Percentiles rank a stretch among this genome's conserved stretches.
Conservation (phyloP, 352 stramenopile species). For the Ochromonadaceae sp. region DNA sequence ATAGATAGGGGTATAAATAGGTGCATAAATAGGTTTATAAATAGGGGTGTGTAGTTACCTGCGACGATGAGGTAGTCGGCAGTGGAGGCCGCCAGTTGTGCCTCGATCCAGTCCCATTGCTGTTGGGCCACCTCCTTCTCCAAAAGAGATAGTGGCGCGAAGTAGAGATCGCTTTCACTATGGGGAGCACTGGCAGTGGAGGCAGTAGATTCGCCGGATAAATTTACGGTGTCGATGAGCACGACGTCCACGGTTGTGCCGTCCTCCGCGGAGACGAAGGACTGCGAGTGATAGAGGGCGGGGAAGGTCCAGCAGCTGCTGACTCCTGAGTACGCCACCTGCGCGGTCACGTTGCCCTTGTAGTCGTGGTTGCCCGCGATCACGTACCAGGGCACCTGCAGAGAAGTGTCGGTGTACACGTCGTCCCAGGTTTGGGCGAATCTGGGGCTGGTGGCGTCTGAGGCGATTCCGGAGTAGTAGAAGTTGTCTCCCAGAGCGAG, state of each 20-base stretch:
- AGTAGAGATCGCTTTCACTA: too few species aligned
- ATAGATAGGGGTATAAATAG: too few species aligned
- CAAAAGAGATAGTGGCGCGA: too few species aligned
- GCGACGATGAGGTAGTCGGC: constrained; percentile 18
- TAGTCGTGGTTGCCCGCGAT: constrained; percentile 19
- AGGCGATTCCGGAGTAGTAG: background rate
- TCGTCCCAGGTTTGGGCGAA: background rate
- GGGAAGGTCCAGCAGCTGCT: constrained; percentile 10
- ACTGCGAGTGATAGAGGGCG: constrained; percentile 1
- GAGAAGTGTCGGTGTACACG: constrained; percentile 1
- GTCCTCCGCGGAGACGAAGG: background rate
- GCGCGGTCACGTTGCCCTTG: constrained; percentile 16
- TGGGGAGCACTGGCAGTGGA: background rate
- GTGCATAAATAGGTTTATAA: too few species aligned
- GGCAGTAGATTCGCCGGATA: background rate
- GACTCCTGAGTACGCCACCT: constrained; percentile 4
- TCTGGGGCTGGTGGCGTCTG: background rate
- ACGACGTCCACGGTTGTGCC: constrained; percentile 12
- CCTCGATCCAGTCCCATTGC: constrained; percentile 18
- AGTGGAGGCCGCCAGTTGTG: background rate
- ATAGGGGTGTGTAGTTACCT: constrained; percentile 14
- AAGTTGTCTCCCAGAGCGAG: constrained; percentile 17
- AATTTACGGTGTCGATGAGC: constrained; percentile 16
- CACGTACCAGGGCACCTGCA: constrained; percentile 2
- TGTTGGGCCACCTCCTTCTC: too few species aligned